phyloP scores from a whole-genome alignment of 2,329 filamentous ascomycete species.

The Penicillium griseofulvum region DNA sequence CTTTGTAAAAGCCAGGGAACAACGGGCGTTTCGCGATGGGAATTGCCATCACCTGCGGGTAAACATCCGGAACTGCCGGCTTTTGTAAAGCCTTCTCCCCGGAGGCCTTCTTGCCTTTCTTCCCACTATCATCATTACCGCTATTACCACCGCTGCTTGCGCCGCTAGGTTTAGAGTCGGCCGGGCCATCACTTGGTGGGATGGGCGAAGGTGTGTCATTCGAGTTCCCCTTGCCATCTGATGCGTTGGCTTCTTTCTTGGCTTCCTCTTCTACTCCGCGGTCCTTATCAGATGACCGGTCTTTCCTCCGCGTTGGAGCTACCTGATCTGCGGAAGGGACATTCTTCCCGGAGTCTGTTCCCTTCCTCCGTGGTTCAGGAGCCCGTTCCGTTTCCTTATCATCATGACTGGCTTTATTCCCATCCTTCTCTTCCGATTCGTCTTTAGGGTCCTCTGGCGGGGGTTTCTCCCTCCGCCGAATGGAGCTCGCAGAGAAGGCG shows the following conservation, averaged over 20 bases:
- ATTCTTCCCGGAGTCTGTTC: conserved; percentile 38
- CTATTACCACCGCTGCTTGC: conserved; percentile 49
- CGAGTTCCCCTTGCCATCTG: conserved; percentile 49
- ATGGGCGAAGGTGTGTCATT: conserved; percentile 49
- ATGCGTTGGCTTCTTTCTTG: conserved; percentile 38
- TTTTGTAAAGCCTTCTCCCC: conserved; percentile 79
- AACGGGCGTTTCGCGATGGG: conserved; percentile 90
- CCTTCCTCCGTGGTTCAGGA: conserved; percentile 42
- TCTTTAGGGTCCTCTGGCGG: conserved; percentile 43
- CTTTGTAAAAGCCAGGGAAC: conserved; percentile 98
- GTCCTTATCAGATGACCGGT: conserved; percentile 40
- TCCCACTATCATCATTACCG: conserved; percentile 62
- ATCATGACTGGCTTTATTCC: conserved; percentile 31
- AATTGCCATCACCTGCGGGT: conserved; percentile 96
- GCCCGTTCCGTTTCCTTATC: conserved; percentile 46
- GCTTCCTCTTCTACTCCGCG: conserved; percentile 39
- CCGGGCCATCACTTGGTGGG: conserved; percentile 34
- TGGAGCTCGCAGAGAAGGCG: conserved; percentile 46
- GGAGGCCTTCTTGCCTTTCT: conserved; percentile 66
- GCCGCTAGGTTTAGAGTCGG: conserved; percentile 54
- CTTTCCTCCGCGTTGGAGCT: conserved; percentile 40
- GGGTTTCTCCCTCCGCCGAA: conserved; percentile 57
- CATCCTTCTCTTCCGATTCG: conserved; percentile 28
- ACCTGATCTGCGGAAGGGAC: conserved; percentile 26
- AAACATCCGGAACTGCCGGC: conserved; percentile 86